Percentiles rank a stretch among this genome's conserved stretches.
Evolutionary conservation across 441 rosid genomes (phyloP).

Genomic region (Eruca vesicaria): DNA sequence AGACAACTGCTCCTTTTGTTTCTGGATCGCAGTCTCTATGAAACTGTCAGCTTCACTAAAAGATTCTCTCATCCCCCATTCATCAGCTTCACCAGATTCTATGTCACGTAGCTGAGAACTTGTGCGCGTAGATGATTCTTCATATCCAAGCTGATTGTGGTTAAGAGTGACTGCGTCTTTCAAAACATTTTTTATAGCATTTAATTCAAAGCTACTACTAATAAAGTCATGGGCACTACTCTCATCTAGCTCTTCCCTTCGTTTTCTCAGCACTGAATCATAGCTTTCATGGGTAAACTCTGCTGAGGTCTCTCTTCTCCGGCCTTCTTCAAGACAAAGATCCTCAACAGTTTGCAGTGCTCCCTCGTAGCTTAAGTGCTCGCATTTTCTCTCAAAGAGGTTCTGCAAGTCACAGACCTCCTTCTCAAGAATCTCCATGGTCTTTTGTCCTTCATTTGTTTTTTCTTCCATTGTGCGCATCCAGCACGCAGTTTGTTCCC

Average conservation of each 20-base stretch:
- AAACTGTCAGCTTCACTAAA: slow-evolving; percentile 67
- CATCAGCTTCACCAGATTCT: slow-evolving; percentile 82
- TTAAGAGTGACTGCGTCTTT: slow-evolving; percentile 77
- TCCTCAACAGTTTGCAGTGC: slow-evolving; percentile 80
- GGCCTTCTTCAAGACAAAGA: slow-evolving; percentile 80
- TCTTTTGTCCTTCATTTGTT: slow-evolving; percentile 69
- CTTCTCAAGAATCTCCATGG: slow-evolving; percentile 73
- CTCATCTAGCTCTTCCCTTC: slow-evolving; percentile 64
- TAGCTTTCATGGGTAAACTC: slow-evolving; percentile 57
- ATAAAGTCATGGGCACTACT: slow-evolving; percentile 49
- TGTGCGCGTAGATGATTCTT: slow-evolving; percentile 52
- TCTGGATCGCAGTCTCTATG: slow-evolving; percentile 76
- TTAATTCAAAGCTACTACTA: slow-evolving; percentile 64
- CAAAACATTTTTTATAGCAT: slow-evolving; percentile 66
- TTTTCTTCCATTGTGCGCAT: slow-evolving; percentile 63
- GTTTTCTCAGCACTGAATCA: slow-evolving; percentile 63
- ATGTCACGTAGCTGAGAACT: slow-evolving; percentile 74
- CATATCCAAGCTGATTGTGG: slow-evolving; percentile 71
- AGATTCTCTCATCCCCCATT: slow-evolving; percentile 70
- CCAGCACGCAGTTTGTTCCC: slow-evolving; percentile 71
- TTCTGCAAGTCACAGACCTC: slow-evolving; percentile 74
- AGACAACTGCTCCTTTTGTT: slow-evolving; percentile 77
- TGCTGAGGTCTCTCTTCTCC: slow-evolving; percentile 62
- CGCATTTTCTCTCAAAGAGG: slow-evolving; percentile 81
- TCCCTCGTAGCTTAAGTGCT: slow-evolving; percentile 77